Percentiles rank a stretch among this genome's conserved stretches.
Conservation (phyloP, 2,329 filamentous ascomycete species). For the Sclerotinia minor region DNA sequence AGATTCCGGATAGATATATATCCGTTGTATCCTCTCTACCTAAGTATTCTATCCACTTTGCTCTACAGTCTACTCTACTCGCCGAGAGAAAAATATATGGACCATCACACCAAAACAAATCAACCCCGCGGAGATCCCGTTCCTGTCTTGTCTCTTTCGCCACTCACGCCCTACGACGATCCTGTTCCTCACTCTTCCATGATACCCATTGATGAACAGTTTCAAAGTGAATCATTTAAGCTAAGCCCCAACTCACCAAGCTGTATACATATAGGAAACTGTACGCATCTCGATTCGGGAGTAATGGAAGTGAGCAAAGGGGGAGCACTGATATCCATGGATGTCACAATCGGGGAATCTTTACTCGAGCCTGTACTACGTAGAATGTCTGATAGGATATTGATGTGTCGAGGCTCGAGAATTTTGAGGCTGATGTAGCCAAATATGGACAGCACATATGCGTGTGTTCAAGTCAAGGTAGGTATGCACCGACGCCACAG, state of each 20-base stretch:
- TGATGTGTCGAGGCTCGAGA: not conserved
- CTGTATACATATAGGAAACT: no score
- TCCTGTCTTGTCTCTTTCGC: not conserved
- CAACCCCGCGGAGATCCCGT: constrained; percentile 11
- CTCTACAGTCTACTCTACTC: not conserved
- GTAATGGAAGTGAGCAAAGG: not conserved
- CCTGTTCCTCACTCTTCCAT: not conserved
- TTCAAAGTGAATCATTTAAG: constrained; percentile 15
- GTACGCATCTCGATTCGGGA: not conserved
- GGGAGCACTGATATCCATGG: not conserved
- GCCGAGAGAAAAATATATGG: not conserved
- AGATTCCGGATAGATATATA: no score
- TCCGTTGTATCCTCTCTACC: not conserved
- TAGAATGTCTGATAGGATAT: not conserved
- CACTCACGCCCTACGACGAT: constrained; percentile 1
- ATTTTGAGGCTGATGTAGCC: not conserved
- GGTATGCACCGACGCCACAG: not conserved
- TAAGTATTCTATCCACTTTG: no score
- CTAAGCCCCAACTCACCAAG: not conserved
- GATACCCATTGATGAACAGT: not conserved
- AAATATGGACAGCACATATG: constrained; percentile 1
- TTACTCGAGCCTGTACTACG: constrained; percentile 8
- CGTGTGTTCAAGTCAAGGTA: not conserved
- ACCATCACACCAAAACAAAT: not conserved
- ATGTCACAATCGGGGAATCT: no score